Base-by-base conservation (phyloP, 805 yeast species). In the Kuraishia borneana region DNA sequence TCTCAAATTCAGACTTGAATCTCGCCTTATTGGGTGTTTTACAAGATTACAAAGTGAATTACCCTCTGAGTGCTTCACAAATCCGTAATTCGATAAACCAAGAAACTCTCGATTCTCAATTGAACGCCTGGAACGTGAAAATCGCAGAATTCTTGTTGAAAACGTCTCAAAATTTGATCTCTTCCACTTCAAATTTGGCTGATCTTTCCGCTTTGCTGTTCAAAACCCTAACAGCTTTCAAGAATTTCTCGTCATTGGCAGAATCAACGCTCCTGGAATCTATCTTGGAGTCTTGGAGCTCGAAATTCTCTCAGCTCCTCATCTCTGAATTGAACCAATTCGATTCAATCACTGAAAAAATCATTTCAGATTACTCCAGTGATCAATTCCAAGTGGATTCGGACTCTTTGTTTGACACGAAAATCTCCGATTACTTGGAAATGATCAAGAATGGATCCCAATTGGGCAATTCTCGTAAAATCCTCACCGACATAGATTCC, bases 181-280 rank as follows among this genome's bases (percentile, higher is more conserved):
- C 31, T 1, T 19, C 40, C 6, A 13, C 35, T 4, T 25, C 20
- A 1, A 35, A 38, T 31, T 38, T 55, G n/a, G 34, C 33, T n/a
- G 37, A 38, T 6, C 41, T 49, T 14, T 42, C 48, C 1, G 28
- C 30, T 7, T 23, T 42, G 8, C 30, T 55, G 10, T 39, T 41
- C 18, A 40, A 39, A 18, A 36, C 48, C 3, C 40, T 55, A 17
- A 34, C 34, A 6, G 45, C 56, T 2, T 55, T 53, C 39, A 54
- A 54, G 30, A 45, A 44, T 16, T 55, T 48, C 31, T 48, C 54
- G 1, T 54, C 61, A 8, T 38, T 55, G 35, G 47, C 45, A 6
- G 35, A 31, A 5, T 31, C 30, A 6, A 22, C 33, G 2, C 29
- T 50, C 12, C 26, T 53, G 10, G 39, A 40, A 8, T 31, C 32